Conservation (phyloP, 768 basidiomycete species). For the Epithele typhae region DNA sequence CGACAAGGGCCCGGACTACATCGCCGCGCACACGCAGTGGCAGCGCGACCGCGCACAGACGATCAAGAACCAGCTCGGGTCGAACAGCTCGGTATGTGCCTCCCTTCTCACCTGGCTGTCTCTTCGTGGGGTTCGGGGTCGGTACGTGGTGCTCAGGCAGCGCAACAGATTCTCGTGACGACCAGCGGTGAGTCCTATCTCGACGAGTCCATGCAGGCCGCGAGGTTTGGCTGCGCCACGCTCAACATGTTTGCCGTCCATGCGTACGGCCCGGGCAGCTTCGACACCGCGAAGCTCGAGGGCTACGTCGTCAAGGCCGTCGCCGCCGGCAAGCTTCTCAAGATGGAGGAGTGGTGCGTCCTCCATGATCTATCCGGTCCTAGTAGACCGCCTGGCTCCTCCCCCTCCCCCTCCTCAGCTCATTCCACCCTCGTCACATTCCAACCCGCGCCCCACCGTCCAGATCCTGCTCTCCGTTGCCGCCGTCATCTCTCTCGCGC, state of each 20-base stretch:
- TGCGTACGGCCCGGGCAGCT: constrained; percentile 31
- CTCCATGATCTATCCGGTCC: too few species aligned
- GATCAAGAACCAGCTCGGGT: constrained; percentile 19
- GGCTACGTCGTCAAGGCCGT: constrained; percentile 28
- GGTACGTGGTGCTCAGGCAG: too few species aligned
- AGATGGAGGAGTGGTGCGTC: constrained; percentile 34
- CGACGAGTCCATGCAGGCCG: constrained; percentile 24
- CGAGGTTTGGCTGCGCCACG: constrained; percentile 20
- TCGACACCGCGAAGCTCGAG: constrained; percentile 19
- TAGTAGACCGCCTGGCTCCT: too few species aligned
- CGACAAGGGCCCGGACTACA: constrained; percentile 14
- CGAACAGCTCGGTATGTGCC: constrained; percentile 22
- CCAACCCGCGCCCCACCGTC: too few species aligned
- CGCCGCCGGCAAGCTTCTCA: constrained; percentile 32
- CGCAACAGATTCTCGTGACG: constrained; percentile 26
- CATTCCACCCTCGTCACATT: too few species aligned
- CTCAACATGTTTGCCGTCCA: constrained; percentile 36
- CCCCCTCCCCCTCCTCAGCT: too few species aligned
- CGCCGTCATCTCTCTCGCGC: constrained; percentile 86
- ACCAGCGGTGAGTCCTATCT: constrained; percentile 29
- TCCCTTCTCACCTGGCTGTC: too few species aligned
- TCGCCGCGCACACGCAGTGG: constrained; percentile 10
- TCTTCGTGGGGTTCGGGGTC: too few species aligned
- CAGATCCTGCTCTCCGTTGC: constrained; percentile 93
- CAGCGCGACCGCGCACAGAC: constrained; percentile 27